phyloP scores from a whole-genome alignment of 108 stramenopile genomes.

The Skeletonema costatum region DNA sequence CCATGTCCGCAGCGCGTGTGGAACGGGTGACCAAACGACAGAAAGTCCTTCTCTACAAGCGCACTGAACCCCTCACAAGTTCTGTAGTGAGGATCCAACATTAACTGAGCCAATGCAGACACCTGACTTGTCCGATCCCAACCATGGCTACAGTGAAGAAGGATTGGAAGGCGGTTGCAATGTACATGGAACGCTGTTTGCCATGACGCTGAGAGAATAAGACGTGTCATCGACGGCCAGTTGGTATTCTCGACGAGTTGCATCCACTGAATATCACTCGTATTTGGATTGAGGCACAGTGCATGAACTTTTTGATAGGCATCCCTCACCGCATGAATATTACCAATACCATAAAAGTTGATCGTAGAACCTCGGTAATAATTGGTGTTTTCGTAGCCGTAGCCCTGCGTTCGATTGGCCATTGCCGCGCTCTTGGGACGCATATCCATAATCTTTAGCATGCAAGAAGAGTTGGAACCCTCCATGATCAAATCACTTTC shows the following conservation, averaged over 20 bases:
- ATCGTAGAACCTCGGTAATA: conserved; percentile 79
- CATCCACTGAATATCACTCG: conserved; percentile 70
- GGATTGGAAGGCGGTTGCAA: conserved; percentile 84
- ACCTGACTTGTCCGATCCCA: conserved; percentile 99
- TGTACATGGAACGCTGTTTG: conserved; percentile 88
- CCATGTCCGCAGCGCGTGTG: conserved; percentile 93
- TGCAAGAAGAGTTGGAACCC: conserved; percentile 40
- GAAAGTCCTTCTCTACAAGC: conserved; percentile 97
- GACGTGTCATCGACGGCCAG: conserved; percentile 89
- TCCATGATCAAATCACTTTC: conserved; percentile 53
- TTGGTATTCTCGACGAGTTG: conserved; percentile 88
- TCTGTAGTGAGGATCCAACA: conserved; percentile 97
- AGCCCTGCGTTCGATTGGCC: conserved; percentile 89
- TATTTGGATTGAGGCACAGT: conserved; percentile 55
- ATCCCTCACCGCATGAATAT: conserved; percentile 89
- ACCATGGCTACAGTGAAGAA: conserved; percentile 98
- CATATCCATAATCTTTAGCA: conserved; percentile 89
- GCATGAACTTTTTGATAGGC: conserved; percentile 74
- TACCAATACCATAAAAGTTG: conserved; percentile 85
- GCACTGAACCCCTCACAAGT: conserved; percentile 92
- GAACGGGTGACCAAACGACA: conserved; percentile 97
- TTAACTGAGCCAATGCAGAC: conserved; percentile 83
- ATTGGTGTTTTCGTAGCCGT: conserved; percentile 91
- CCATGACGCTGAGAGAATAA: conserved; percentile 88
- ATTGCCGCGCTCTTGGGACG: conserved; percentile 83